phyloP scores from a whole-genome alignment of 83 land plant species.

The Diphasiastrum complanatum region DNA sequence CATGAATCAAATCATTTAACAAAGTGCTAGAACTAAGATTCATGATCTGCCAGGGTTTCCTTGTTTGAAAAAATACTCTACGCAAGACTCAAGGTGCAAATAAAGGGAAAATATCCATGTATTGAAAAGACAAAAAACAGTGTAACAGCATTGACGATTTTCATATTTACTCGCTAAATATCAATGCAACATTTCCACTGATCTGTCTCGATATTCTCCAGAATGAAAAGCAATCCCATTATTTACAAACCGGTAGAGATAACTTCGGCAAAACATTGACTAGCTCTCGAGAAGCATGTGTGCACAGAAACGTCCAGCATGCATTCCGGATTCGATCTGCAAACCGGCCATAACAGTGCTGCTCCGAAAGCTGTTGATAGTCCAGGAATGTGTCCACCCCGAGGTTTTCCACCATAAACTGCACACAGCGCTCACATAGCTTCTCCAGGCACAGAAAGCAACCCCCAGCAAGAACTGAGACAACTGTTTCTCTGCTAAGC shows the following conservation, averaged over 20 bases:
- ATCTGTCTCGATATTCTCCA: no score
- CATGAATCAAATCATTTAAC: no score
- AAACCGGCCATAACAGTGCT: conserved; percentile 31
- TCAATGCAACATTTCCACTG: no score
- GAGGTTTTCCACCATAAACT: conserved; percentile 25
- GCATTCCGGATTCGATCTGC: conserved; percentile 26
- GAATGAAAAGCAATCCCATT: no score
- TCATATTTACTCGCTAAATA: no score
- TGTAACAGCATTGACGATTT: no score
- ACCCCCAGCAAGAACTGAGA: conserved; percentile 32
- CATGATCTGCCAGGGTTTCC: no score
- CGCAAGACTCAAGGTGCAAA: no score
- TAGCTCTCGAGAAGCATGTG: conserved; percentile 38
- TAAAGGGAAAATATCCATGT: no score
- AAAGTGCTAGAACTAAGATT: no score
- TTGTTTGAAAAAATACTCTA: no score
- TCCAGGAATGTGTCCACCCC: conserved; percentile 29
- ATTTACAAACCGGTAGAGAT: conserved; percentile 30
- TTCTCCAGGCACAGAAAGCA: conserved; percentile 34
- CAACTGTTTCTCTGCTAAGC: conserved; percentile 19
- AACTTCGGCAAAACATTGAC: conserved; percentile 29
- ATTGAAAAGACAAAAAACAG: no score
- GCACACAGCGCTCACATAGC: conserved; percentile 30
- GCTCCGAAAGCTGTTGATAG: conserved; percentile 34
- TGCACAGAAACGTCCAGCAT: conserved; percentile 35